phyloP scores from a whole-genome alignment of 176 grass and related monocot species.

The Raddia guianensis region DNA sequence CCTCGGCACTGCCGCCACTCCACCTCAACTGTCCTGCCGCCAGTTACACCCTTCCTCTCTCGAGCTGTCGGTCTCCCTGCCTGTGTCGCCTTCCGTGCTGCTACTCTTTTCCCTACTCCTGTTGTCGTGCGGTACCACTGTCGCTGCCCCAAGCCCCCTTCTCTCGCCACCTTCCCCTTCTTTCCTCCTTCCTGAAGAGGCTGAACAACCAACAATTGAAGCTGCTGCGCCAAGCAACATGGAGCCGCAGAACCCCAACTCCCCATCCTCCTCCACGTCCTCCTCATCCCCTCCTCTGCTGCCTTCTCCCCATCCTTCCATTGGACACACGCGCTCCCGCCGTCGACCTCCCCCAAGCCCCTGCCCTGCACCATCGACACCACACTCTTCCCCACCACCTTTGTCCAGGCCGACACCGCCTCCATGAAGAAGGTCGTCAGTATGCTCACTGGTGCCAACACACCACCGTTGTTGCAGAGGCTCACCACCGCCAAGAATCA shows the following conservation, averaged over 20 bases:
- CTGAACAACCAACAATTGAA: conserved; percentile 31
- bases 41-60: no score
- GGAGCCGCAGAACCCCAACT: conserved; percentile 36
- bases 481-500: conserved; percentile 30
- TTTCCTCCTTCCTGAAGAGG: conserved; percentile 18
- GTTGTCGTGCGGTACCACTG: no score
- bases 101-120: no score
- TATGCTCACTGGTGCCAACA: conserved; percentile 73
- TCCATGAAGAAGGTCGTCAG: conserved; percentile 88
- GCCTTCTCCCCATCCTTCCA: conserved; percentile 7
- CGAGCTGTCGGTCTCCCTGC: no score
- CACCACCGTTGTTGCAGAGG: conserved; percentile 37
- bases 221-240: conserved; percentile 47
- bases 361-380: conserved; percentile 69
- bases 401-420: conserved; percentile 76
- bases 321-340: not conserved
- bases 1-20: no score
- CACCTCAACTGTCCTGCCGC: no score
- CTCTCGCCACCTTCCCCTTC: no score
- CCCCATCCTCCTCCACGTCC: conserved; percentile 37
- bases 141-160: no score
- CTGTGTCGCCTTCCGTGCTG: no score
- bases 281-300: conserved; percentile 29
- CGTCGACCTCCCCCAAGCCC: conserved; percentile 44
- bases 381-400: conserved; percentile 77